Conservation (phyloP, 192 early-diverging fungal species). For the Backusella morwellensis region DNA sequence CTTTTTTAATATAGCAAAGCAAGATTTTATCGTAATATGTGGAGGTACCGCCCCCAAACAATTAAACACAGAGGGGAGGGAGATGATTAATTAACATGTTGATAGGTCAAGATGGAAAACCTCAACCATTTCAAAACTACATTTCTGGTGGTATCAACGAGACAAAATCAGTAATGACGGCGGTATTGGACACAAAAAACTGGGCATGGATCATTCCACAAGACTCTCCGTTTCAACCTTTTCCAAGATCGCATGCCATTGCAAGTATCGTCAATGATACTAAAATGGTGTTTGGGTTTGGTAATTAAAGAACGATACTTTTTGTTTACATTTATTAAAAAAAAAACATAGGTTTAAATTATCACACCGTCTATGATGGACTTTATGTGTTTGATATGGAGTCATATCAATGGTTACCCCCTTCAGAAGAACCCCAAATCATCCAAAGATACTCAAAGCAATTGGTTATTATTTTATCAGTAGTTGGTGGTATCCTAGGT, state of each 20-base stretch:
- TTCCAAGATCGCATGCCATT: conserved; percentile 15
- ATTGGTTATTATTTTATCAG: background rate
- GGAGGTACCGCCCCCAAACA: background rate
- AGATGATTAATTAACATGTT: background rate
- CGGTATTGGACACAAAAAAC: background rate
- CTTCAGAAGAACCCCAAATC: background rate
- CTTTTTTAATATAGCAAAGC: background rate
- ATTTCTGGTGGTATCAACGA: conserved; percentile 11
- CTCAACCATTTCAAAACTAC: conserved; percentile 19
- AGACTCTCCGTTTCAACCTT: conserved; percentile 12
- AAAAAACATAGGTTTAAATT: conserved; percentile 6
- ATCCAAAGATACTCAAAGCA: background rate
- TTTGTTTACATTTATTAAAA: too few species aligned
- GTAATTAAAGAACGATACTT: background rate
- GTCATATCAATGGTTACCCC: conserved; percentile 1
- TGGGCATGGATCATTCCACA: conserved; percentile 12
- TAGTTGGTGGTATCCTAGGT: background rate
- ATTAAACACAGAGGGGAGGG: background rate
- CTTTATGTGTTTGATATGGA: conserved; percentile 18
- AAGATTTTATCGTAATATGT: conserved; percentile 14
- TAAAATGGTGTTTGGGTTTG: conserved; percentile 18
- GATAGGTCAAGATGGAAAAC: conserved; percentile 11
- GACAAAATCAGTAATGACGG: conserved; percentile 6
- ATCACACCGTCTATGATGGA: conserved; percentile 18
- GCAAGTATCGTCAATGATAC: conserved; percentile 11